phyloP scores from a whole-genome alignment of 768 basidiomycete species.

The Multifurca ochricompacta region DNA sequence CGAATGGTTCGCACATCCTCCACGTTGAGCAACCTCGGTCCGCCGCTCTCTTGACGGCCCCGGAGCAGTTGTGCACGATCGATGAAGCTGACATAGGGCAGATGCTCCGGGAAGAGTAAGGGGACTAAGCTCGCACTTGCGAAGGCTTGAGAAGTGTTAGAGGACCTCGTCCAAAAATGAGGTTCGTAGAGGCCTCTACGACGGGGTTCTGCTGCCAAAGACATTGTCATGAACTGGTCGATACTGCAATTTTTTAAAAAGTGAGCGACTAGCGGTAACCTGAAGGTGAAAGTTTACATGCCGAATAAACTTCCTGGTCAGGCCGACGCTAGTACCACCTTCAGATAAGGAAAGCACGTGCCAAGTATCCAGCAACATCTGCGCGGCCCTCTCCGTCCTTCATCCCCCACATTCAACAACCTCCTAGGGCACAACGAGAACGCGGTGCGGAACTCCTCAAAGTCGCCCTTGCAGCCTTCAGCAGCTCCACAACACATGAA shows the following conservation, averaged over 20 bases:
- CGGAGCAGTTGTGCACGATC: constrained; percentile 59
- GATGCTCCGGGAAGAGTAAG: constrained; percentile 66
- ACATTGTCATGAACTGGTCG: constrained; percentile 74
- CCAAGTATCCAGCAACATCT: constrained; percentile 52
- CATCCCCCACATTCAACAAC: constrained; percentile 6
- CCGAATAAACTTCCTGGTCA: constrained; percentile 56
- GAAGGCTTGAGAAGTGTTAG: constrained; percentile 4
- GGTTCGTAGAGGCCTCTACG: constrained; percentile 72
- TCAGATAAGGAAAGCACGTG: constrained; percentile 35
- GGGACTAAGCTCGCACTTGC: constrained; percentile 44
- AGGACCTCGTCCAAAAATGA: constrained; percentile 56
- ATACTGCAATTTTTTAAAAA: constrained; percentile 38
- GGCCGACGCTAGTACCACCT: constrained; percentile 33
- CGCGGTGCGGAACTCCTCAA: constrained; percentile 20
- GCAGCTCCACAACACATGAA: constrained; percentile 36
- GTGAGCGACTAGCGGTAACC: constrained; percentile 4
- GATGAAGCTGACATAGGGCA: constrained; percentile 59
- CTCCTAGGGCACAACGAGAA: constrained; percentile 19
- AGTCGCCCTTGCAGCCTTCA: constrained; percentile 30
- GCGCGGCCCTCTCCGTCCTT: constrained; percentile 31
- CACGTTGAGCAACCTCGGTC: constrained; percentile 35
- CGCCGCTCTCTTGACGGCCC: constrained; percentile 59
- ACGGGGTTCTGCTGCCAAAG: constrained; percentile 65
- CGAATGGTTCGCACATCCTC: constrained; percentile 57
- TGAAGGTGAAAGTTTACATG: constrained; percentile 30